phyloP scores from a whole-genome alignment of 139 green algal species.

The Chlamydomonas schloesseri region DNA sequence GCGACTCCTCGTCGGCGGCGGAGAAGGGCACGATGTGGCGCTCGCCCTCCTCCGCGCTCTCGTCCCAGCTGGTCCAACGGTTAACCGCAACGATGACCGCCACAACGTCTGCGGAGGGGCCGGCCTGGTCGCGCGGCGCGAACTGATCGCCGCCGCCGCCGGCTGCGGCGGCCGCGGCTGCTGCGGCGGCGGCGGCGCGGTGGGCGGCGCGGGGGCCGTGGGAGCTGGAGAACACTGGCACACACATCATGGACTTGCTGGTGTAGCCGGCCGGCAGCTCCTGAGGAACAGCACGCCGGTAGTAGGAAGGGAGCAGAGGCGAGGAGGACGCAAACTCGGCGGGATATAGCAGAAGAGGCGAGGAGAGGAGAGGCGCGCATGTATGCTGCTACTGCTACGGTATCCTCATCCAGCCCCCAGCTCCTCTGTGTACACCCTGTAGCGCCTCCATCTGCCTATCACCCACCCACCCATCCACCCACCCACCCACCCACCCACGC shows the following conservation, averaged over 20 bases:
- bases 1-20: constrained; percentile 1
- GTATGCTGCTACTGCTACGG: too few species aligned
- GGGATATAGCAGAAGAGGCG: too few species aligned
- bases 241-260: constrained; percentile 30
- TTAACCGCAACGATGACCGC: constrained; percentile 31
- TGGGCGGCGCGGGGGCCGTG: not conserved
- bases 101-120: constrained; percentile 4
- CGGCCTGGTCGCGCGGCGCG: not conserved
- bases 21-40: constrained; percentile 34
- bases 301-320: too few species aligned
- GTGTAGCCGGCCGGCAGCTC: constrained; percentile 39
- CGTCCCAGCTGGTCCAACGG: constrained; percentile 26
- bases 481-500: not conserved
- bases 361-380: too few species aligned
- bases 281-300: too few species aligned
- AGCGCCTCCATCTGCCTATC: too few species aligned
- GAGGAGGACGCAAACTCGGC: too few species aligned
- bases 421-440: too few species aligned
- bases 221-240: constrained; percentile 5
- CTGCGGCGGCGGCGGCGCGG: not conserved
- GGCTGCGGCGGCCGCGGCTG: too few species aligned
- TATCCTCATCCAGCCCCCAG: too few species aligned
- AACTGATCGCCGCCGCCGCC: not conserved
- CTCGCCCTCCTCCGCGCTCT: constrained; percentile 32
- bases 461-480: too few species aligned